Percentiles rank a stretch among this genome's conserved stretches.
phyloP scores from a whole-genome alignment of 1,284 basidiomycete genomes.

The Lignosus rhinocerotis region DNA sequence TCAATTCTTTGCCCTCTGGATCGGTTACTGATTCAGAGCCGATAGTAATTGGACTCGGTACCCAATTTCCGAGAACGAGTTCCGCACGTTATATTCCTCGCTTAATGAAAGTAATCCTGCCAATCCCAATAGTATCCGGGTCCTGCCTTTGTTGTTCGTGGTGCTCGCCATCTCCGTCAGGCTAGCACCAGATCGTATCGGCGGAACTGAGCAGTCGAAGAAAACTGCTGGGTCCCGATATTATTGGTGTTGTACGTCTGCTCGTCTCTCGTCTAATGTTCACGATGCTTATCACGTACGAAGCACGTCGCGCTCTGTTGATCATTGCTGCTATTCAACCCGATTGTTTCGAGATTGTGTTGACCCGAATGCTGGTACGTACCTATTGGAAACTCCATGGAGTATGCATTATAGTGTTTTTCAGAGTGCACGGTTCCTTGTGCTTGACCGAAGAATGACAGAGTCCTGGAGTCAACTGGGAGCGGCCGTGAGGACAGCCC shows the following conservation, averaged over 20 bases:
- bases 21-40: slow-evolving; percentile 1
- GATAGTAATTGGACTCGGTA: slow-evolving; percentile 92
- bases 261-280: background rate
- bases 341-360: slow-evolving; percentile 87
- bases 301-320: slow-evolving; percentile 82
- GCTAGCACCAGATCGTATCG: slow-evolving; percentile 82
- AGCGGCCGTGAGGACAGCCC: slow-evolving; percentile 89
- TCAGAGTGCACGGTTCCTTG: slow-evolving; percentile 88
- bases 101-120: slow-evolving; percentile 66
- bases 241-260: slow-evolving; percentile 88
- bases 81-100: slow-evolving; percentile 79
- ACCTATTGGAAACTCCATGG: background rate
- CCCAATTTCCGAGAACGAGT: slow-evolving; percentile 86
- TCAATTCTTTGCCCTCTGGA: background rate
- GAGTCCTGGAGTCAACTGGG: slow-evolving; percentile 97
- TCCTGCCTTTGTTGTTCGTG: slow-evolving; percentile 89
- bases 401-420: slow-evolving; percentile 21
- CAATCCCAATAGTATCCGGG: slow-evolving; percentile 84
- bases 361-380: slow-evolving; percentile 81
- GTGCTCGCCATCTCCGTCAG: slow-evolving; percentile 90
- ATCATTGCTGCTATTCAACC: slow-evolving; percentile 90
- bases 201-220: slow-evolving; percentile 73
- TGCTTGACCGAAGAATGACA: slow-evolving; percentile 84
- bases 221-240: slow-evolving; percentile 82
- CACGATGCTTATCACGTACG: background rate